phyloP scores from a whole-genome alignment of 2,329 filamentous ascomycete species.

The Geosmithia morbida region DNA sequence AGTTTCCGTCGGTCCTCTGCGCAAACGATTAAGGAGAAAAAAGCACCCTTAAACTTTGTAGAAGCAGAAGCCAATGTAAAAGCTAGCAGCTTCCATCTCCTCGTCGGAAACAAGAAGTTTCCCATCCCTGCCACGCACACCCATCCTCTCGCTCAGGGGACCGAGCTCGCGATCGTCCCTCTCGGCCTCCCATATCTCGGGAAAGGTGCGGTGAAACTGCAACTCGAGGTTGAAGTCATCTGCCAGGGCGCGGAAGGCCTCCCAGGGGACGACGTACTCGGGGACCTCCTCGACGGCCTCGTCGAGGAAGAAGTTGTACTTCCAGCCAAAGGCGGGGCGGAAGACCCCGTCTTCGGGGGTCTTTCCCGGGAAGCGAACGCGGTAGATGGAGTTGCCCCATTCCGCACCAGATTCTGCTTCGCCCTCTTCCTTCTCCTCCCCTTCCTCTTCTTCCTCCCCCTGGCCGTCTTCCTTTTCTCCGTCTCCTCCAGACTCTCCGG shows the following conservation, averaged over 20 bases:
- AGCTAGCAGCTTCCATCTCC: constrained; percentile 83
- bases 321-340: constrained; percentile 91
- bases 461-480: constrained; percentile 15
- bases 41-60: constrained; percentile 59
- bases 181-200: constrained; percentile 83
- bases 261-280: constrained; percentile 97
- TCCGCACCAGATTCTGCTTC: constrained; percentile 52
- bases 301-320: constrained; percentile 91
- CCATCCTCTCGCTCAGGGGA: constrained; percentile 87
- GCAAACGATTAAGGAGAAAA: background rate
- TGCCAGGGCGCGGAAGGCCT: constrained; percentile 86
- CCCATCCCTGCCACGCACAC: constrained; percentile 60
- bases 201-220: constrained; percentile 83
- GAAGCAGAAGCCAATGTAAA: constrained; percentile 93
- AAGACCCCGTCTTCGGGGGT: constrained; percentile 82
- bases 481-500: constrained; percentile 4
- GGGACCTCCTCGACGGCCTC: constrained; percentile 94
- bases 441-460: constrained; percentile 32
- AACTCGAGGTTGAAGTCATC: constrained; percentile 95
- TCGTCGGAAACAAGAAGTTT: constrained; percentile 61
- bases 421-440: constrained; percentile 39
- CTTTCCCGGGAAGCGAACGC: constrained; percentile 71
- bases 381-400: constrained; percentile 92
- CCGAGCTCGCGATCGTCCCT: constrained; percentile 74
- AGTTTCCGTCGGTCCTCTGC: too few relatives aligned